phyloP scores from a whole-genome alignment of 2,329 filamentous ascomycete genomes.

The Ascosphaera apis region DNA sequence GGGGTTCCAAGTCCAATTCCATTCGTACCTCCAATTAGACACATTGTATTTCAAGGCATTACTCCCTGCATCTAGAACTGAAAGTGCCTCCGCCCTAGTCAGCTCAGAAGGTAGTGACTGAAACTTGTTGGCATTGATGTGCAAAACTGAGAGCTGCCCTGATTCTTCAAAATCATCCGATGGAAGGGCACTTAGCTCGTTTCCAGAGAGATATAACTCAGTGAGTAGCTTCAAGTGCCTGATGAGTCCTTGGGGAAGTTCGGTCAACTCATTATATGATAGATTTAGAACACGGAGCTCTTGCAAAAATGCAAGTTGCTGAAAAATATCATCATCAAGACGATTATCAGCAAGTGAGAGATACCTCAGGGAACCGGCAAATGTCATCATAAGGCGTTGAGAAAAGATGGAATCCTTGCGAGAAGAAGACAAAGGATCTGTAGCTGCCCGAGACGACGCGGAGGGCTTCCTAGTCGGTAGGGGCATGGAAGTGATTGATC shows the following conservation, averaged over 20 bases:
- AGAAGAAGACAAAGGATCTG: slow-evolving; percentile 32
- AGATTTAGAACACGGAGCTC: slow-evolving; percentile 79
- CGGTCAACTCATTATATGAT: slow-evolving; percentile 83
- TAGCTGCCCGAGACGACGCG: slow-evolving; percentile 44
- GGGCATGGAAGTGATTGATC: slow-evolving; percentile 61
- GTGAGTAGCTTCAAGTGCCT: slow-evolving; percentile 74
- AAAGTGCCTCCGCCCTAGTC: slow-evolving; percentile 76
- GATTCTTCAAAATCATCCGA: slow-evolving; percentile 86
- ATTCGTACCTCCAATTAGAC: slow-evolving; percentile 95
- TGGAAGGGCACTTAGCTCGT: slow-evolving; percentile 74
- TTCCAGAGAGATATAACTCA: slow-evolving; percentile 86
- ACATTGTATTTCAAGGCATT: slow-evolving; percentile 97
- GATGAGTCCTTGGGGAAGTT: slow-evolving; percentile 73
- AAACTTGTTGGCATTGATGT: slow-evolving; percentile 96
- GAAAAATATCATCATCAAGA: slow-evolving; percentile 83
- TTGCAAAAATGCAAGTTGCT: slow-evolving; percentile 59
- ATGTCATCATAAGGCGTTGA: slow-evolving; percentile 59
- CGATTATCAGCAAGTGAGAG: slow-evolving; percentile 84
- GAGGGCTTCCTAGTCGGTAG: slow-evolving; percentile 67
- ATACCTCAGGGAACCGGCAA: slow-evolving; percentile 63
- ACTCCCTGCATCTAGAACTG: slow-evolving; percentile 81
- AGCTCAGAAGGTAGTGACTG: slow-evolving; percentile 90
- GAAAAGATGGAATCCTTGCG: slow-evolving; percentile 81
- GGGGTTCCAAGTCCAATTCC: slow-evolving; percentile 99
- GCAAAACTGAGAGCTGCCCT: slow-evolving; percentile 64